Evolutionary conservation across 306 rosid genomes (phyloP).

Genomic region (Erythrophleum fordii): DNA sequence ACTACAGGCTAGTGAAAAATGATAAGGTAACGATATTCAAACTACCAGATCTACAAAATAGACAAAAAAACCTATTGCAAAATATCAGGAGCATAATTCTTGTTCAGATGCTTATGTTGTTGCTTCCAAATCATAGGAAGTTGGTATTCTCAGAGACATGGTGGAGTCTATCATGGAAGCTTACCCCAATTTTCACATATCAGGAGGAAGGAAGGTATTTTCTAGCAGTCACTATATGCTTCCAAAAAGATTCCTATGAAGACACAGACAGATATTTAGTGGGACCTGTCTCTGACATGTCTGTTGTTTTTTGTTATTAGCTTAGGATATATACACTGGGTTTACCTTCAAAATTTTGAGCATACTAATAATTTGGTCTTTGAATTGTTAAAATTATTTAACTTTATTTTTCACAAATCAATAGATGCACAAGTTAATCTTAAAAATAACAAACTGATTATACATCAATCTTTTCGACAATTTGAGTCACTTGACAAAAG

Average conservation of each 20-base stretch:
- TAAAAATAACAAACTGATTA: no score
- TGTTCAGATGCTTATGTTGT: constrained; percentile 3
- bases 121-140: constrained; percentile 46
- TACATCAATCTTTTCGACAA: no score
- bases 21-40: constrained; percentile 47
- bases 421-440: no score
- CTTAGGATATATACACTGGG: no score
- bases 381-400: no score
- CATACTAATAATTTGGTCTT: no score
- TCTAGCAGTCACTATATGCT: not conserved
- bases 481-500: no score
- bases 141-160: constrained; percentile 45
- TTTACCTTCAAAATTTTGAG: no score
- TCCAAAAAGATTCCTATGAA: not conserved
- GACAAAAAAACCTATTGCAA: not conserved
- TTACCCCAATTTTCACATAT: constrained; percentile 45
- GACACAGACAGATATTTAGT: not conserved
- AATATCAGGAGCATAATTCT: not conserved
- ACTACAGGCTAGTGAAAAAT: constrained; percentile 56
- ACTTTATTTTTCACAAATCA: no score
- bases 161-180: constrained; percentile 50
- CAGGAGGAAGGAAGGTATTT: constrained; percentile 56
- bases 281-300: not conserved
- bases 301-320: not conserved
- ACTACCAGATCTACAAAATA: not conserved